phyloP scores from a whole-genome alignment of 164 flowering plant species.

The Nymphaea colorata region DNA sequence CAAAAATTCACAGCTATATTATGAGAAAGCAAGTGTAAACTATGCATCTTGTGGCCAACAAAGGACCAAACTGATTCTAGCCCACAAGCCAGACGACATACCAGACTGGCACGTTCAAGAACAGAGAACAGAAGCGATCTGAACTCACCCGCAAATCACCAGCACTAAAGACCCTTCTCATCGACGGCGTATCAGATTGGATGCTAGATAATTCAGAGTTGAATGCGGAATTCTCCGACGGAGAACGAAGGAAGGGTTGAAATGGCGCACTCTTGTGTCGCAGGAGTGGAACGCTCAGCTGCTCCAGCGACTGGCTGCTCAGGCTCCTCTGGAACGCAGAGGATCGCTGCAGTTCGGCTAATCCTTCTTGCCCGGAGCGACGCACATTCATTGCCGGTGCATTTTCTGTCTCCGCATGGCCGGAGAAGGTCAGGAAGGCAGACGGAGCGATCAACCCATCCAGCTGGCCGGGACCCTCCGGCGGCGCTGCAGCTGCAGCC shows the following conservation, averaged over 20 bases:
- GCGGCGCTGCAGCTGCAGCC: too few species aligned
- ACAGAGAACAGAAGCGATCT: neutral
- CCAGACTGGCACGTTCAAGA: neutral
- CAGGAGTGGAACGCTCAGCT: neutral
- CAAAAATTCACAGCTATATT: neutral
- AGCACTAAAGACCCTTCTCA: constrained; percentile 2
- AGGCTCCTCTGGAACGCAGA: neutral
- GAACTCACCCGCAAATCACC: neutral
- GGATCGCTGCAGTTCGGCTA: neutral
- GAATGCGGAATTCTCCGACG: neutral
- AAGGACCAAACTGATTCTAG: neutral
- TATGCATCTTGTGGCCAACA: neutral
- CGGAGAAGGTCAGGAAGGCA: neutral
- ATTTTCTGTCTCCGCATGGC: neutral
- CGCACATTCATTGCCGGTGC: neutral
- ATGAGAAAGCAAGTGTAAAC: neutral
- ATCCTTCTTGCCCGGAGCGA: neutral
- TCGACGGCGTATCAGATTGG: neutral
- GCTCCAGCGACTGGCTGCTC: neutral
- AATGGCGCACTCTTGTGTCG: neutral
- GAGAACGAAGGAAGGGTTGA: neutral
- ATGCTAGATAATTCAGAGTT: neutral
- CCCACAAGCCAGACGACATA: neutral
- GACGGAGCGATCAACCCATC: neutral
- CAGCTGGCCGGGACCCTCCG: too few species aligned